Base-by-base conservation (phyloP, 306 rosid genomes). In the Fragaria ananassa region DNA sequence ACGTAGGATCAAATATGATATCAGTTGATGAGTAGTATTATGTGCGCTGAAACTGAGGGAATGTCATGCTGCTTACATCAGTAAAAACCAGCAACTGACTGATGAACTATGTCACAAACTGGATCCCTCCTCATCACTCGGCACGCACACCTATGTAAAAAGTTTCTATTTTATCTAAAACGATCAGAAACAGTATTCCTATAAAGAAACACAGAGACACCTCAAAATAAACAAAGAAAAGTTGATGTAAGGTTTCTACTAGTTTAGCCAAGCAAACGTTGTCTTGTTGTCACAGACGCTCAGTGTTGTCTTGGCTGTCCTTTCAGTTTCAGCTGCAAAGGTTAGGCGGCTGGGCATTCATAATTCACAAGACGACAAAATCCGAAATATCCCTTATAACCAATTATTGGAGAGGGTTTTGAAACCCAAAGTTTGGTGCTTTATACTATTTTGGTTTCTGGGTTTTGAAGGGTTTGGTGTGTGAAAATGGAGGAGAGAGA, bases 401-500 rank as follows among this genome's bases (percentile, higher is more conserved):
- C 67, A 23, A 61, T 61, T 61, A 29, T 61, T 29, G 41, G 67
- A 61, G 67, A 61, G 67, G n/a, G 7, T 49, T 8, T 13, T 13
- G 8, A 21, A 29, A 12, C n/a, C 10, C n/a, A 14, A 5, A 61
- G 41, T 13, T 14, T 29, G 39, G 68, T 63, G 27, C 29, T 65
- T 35, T 37, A 3, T 18, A 39, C 13, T 60, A 27, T 65, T 77
- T 79, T 64, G 34, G 29, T 45, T 58, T 49, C 18, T 74, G 86
- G 86, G 83, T 72, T 80, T 77, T 76, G 85, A 47, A 60, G 68
- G 63, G 12, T 31, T 25, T 57, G 23, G 68, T 15, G 76, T 71
- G 76, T 73, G 61, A 64, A 74, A 50, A 95, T 87, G 96, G 84
- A 78, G 39, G 79, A 19, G 67, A 76, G 42, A 74, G 97, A 88